Base-by-base conservation (phyloP, 257 asterid genomes). In the Salvia splendens region DNA sequence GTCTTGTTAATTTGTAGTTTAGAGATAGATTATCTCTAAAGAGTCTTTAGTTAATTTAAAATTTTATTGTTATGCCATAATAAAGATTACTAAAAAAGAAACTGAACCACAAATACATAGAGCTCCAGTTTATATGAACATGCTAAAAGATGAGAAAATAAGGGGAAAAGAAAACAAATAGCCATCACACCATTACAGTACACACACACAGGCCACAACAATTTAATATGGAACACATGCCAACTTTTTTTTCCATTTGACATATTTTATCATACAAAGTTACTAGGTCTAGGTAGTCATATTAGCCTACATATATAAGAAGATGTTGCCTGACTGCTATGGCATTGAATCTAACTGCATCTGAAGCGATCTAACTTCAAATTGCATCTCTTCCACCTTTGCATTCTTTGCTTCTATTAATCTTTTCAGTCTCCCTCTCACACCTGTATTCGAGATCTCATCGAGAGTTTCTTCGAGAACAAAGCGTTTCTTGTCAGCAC, bases 381-480 rank as follows among this genome's bases (percentile, higher is more conserved):
- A 56, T 45, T 62, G 70, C 81, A 75, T 75, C 63, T 28, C 75
- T n/a, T 59, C 72, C 75, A 75, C 33, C 7, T 53, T 67, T 8
- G 76, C 51, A 3, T 61, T 62, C 72, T 79, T 81, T 72, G 63
- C 73, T 28, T 76, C 64, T 47, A 82, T 58, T 32, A 76, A 9
- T 56, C 69, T 70, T 33, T 73, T 57, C 3, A 76, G 80, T 47
- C 78, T 59, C 60, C 68, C 76, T 70, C 79, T 79, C 4, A 70
- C 53, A 50, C 73, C 67, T 1, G 80, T 43, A 42, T 77, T 75
- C 1, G 66, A 58, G 58, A 81, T 61, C 72, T 66, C 79, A 0
- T 72, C 77, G 11, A 75, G 58, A n/a, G 79, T 78, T 67, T 73
- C 80, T 46, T 68, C 78, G 57, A 79, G 78, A 63, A 76, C 51